A percentile compares a stretch with the other conserved stretches of the same genome.
These are phyloP conservation scores for Spathaspora hagerdaliae DNA, from an alignment of 805 yeast genomes.

Conservation along the genomic window DNA sequence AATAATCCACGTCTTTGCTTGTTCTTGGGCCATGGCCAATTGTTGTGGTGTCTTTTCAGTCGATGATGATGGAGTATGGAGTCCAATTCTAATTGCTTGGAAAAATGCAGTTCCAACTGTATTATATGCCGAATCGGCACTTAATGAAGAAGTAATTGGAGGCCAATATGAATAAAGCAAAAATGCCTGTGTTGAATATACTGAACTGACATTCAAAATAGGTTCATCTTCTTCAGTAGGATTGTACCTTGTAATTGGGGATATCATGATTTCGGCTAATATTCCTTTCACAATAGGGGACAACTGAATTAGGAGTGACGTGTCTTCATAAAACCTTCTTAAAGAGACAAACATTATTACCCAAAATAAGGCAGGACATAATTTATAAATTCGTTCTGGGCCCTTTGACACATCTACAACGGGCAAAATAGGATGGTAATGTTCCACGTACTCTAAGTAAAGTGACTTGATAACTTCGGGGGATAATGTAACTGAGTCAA, in stretches of 20 bases:
- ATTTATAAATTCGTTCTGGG: conserved; percentile 71
- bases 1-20: conserved; percentile 86
- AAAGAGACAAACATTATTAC: conserved; percentile 82
- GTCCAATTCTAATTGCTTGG: conserved; percentile 88
- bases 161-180: conserved; percentile 92
- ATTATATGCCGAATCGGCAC: conserved; percentile 95
- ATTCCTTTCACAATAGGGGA: conserved; percentile 71
- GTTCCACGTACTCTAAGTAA: conserved; percentile 64
- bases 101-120: conserved; percentile 90
- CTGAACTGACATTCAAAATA: conserved; percentile 81
- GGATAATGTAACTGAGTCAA: conserved; percentile 64
- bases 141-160: conserved; percentile 86
- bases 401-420: conserved; percentile 80
- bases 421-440: conserved; percentile 83
- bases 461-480: conserved; percentile 59
- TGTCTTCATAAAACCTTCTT: conserved; percentile 50
- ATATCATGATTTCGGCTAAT: conserved; percentile 81
- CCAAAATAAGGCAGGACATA: conserved; percentile 93
- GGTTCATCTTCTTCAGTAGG: conserved; percentile 81
- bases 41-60: conserved; percentile 36
- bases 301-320: conserved; percentile 51
- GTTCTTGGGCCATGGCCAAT: conserved; percentile 59
- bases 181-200: conserved; percentile 91
- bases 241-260: conserved; percentile 82
- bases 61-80: conserved; percentile 55